Percentiles rank a stretch among this genome's conserved stretches.
These are phyloP conservation scores for Exophiala lecanii-corni DNA, from an alignment of 2,329 filamentous ascomycete species.

Conservation along the genomic window DNA sequence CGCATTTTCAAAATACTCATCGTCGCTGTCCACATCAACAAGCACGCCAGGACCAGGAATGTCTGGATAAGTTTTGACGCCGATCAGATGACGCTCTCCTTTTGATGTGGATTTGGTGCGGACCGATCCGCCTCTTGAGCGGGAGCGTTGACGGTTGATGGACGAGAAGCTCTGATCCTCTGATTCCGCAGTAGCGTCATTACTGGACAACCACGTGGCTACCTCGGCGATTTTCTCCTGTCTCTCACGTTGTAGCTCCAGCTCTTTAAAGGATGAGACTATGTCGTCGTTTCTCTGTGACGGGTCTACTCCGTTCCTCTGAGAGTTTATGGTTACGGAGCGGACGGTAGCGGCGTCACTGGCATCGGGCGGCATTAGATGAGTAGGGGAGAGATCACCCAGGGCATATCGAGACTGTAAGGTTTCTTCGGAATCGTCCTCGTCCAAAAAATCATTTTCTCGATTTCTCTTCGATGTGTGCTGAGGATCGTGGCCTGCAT, in stretches of 20 bases:
- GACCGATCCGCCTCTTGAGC: conserved; percentile 8
- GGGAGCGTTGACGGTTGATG: conserved; percentile 9
- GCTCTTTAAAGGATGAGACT: conserved; percentile 48
- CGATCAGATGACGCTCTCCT: conserved; percentile 30
- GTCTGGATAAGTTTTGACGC: conserved; percentile 33
- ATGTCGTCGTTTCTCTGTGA: conserved; percentile 38
- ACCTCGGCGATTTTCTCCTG: conserved; percentile 52
- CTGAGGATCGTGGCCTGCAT: conserved; percentile 20
- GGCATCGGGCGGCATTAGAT: conserved; percentile 19
- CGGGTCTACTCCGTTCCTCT: conserved; percentile 1
- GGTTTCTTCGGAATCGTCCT: conserved; percentile 23
- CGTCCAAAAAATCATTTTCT: conserved; percentile 32
- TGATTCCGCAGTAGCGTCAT: conserved; percentile 42
- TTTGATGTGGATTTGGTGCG: conserved; percentile 37
- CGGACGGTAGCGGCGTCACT: conserved; percentile 6
- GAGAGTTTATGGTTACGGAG: background rate
- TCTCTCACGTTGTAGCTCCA: conserved; percentile 43
- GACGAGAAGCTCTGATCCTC: conserved; percentile 27
- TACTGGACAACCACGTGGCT: conserved; percentile 49
- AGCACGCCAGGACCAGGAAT: conserved; percentile 51
- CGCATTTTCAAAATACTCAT: conserved; percentile 31
- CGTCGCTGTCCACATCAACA: conserved; percentile 40
- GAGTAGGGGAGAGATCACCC: conserved; percentile 11
- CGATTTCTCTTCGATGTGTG: conserved; percentile 29
- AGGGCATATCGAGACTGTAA: conserved; percentile 8